phyloP scores from a whole-genome alignment of 768 basidiomycete genomes.

The Suillus weaverae region DNA sequence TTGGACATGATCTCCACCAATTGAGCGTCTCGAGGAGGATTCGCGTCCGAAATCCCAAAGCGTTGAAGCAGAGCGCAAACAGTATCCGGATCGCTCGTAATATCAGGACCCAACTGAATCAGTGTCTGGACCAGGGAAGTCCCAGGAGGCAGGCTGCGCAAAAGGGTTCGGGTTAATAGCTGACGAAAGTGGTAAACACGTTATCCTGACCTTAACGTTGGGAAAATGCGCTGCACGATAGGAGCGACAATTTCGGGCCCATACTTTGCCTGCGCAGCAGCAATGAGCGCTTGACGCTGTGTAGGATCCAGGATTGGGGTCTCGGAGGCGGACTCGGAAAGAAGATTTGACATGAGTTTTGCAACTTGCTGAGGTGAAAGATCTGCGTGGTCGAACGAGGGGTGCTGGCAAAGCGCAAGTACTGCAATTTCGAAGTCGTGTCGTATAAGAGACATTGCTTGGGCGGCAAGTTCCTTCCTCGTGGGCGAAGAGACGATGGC shows the following conservation, averaged over 20 bases:
- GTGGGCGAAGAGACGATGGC: conserved; percentile 67
- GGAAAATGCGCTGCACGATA: conserved; percentile 71
- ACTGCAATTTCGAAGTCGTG: conserved; percentile 79
- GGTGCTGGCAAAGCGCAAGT: conserved; percentile 72
- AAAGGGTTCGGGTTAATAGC: conserved; percentile 16
- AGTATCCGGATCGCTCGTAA: conserved; percentile 72
- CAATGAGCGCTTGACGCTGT: conserved; percentile 75
- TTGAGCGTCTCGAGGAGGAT: conserved; percentile 69
- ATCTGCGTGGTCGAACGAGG: conserved; percentile 81
- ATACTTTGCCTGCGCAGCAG: conserved; percentile 76
- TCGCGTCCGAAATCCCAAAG: conserved; percentile 72
- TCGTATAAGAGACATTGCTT: conserved; percentile 69
- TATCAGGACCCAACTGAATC: conserved; percentile 76
- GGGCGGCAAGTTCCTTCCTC: conserved; percentile 54
- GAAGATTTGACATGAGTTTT: conserved; percentile 78
- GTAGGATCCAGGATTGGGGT: conserved; percentile 67
- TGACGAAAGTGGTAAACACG: conserved; percentile 14
- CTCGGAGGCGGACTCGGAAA: conserved; percentile 70
- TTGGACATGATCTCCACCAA: conserved; percentile 71
- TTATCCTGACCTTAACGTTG: conserved; percentile 62
- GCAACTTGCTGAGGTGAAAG: conserved; percentile 71
- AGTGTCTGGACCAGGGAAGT: conserved; percentile 74
- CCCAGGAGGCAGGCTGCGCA: conserved; percentile 58
- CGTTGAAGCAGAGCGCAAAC: conserved; percentile 68
- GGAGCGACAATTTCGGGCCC: conserved; percentile 75